Evolutionary conservation across 306 rosid species (phyloP), one percentile per base, ranked within the genome.

Genomic region (Pueraria montana): DNA sequence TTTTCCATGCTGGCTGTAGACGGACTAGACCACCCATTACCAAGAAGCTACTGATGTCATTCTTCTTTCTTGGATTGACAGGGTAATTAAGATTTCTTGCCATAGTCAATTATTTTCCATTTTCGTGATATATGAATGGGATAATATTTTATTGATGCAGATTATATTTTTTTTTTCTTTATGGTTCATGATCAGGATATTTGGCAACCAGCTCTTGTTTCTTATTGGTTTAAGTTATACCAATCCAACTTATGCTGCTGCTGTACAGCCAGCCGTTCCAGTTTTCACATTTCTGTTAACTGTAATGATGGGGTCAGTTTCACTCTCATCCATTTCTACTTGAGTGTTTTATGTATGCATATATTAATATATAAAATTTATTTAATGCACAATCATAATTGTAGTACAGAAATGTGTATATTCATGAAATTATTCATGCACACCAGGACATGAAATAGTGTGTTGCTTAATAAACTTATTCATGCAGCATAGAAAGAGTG

Each of bases 191-290:
- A 59, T 76, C 80, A 94, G 98, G 91, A 88, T 95, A 82, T 93
- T 91, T 79, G 97, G 97, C 83, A 95, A 91, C 85, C 98, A 95
- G 92, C 93, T 95, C 40, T 78, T 95, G 88, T 93, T 95, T 91
- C 97, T 95, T 74, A 64, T 95, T 79, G 98, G 98, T 82, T 93
- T 95, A 86, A 89, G 94, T 84, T 95, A 95, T 81, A 95, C 98
- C 61, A 95, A 89, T 86, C 97, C 98, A 72, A 91, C 97, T 42
- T 95, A 95, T 80, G 98, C 97, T 65, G 90, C 97, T 80, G 97
- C 97, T 40, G 86, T 82, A 87, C 98, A 95, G 80, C 98, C 97
- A 78, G 70, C 97, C 13, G 89, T 93, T 84, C 98, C 98, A 32
- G 98, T 93, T 77, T 93, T 93, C 72, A 95, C 98, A 23, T 90